Conservation (phyloP, 2,329 filamentous ascomycete species). For the Incumbomyces delicatus region DNA sequence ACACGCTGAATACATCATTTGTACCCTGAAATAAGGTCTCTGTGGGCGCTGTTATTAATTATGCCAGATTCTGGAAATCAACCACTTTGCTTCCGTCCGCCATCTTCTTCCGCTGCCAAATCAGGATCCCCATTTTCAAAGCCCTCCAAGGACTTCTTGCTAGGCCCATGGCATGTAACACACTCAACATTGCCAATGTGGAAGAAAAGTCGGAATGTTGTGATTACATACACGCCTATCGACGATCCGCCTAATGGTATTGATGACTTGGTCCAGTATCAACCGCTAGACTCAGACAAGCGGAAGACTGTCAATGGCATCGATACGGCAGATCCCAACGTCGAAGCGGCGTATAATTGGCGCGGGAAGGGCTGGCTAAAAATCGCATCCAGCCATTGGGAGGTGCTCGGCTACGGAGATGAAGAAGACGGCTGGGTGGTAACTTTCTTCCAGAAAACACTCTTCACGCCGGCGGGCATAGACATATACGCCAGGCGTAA, state of each 20-base stretch:
- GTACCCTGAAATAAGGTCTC: too few species aligned
- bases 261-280: constrained; percentile 65
- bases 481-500: constrained; percentile 63
- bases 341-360: constrained; percentile 56
- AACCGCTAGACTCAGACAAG: constrained; percentile 42
- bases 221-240: constrained; percentile 62
- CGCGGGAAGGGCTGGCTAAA: constrained; percentile 64
- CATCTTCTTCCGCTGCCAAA: constrained; percentile 12
- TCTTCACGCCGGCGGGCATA: constrained; percentile 73
- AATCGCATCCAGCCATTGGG: constrained; percentile 68
- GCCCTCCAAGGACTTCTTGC: constrained; percentile 51
- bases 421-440: constrained; percentile 53
- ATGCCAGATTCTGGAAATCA: neutral
- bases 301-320: constrained; percentile 56
- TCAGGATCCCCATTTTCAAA: constrained; percentile 14
- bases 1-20: too few species aligned
- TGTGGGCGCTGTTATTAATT: too few species aligned
- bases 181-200: constrained; percentile 73
- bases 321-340: constrained; percentile 41
- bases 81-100: constrained; percentile 14
- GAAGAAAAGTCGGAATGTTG: constrained; percentile 68
- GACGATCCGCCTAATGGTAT: constrained; percentile 37
- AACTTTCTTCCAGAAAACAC: constrained; percentile 72
- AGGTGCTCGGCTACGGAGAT: constrained; percentile 63
- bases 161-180: constrained; percentile 62